These are phyloP conservation scores for Sarocladium kiliense DNA, from an alignment of 2,329 filamentous ascomycete species.

Conservation along the genomic window DNA sequence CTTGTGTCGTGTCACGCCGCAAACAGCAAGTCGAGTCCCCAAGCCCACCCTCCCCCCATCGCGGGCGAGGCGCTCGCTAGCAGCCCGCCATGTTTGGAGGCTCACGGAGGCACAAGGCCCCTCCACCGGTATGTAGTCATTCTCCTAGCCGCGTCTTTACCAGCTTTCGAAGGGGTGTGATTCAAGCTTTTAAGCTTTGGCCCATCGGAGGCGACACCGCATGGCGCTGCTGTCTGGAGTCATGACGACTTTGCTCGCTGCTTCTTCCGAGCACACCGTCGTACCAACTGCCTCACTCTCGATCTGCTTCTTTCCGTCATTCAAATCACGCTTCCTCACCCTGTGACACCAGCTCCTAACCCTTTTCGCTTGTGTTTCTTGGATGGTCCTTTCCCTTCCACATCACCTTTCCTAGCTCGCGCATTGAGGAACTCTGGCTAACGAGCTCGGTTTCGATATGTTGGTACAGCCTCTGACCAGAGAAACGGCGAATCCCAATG, in stretches of 20 bases:
- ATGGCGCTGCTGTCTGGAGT: neutral
- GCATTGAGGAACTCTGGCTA: neutral
- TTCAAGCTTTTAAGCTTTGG: slow-evolving; percentile 1
- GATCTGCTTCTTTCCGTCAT: neutral
- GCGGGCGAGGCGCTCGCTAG: slow-evolving; percentile 6
- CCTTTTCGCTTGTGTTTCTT: slow-evolving; percentile 2
- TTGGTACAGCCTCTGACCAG: slow-evolving; percentile 54
- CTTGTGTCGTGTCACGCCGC: neutral
- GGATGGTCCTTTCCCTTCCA: neutral
- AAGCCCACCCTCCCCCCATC: neutral
- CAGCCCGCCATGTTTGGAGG: slow-evolving; percentile 16
- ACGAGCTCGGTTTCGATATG: slow-evolving; percentile 7
- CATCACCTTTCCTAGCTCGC: neutral
- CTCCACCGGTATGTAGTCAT: slow-evolving; percentile 14
- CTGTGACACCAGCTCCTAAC: neutral
- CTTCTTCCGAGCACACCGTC: neutral
- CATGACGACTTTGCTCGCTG: neutral
- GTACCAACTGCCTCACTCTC: neutral
- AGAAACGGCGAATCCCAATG: slow-evolving; percentile 63
- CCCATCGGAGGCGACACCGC: neutral
- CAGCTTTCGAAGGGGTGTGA: neutral
- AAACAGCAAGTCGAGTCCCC: slow-evolving; percentile 9
- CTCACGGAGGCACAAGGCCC: slow-evolving; percentile 13
- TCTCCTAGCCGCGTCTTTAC: neutral
- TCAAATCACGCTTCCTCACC: neutral